Base-by-base conservation (phyloP, 1,284 basidiomycete genomes). In the Trichosporon faecale region DNA sequence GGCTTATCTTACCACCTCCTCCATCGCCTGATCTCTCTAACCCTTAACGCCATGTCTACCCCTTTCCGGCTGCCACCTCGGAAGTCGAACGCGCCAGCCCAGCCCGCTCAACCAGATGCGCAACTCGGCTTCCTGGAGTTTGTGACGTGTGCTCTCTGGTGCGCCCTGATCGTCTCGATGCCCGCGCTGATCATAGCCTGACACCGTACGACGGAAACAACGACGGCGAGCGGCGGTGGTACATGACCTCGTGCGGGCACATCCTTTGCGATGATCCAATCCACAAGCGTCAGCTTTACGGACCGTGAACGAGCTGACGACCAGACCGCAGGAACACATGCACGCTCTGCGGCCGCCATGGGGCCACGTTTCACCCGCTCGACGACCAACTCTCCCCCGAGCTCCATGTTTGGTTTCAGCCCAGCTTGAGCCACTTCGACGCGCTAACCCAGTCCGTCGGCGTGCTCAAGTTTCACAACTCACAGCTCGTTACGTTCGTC, bases 221-320 rank as follows among this genome's bases (percentile, higher is more conserved):
- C 23, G 27, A 21, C 1, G 55, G 46, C 29, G 70, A 73, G 52
- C 72, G 74, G 49, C 61, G 68, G 5, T 80, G 80, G 71, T 80
- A 75, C 76, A 76, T 82, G 71, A 79, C 80, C 9, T 74, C 74
- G 3, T 83, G 81, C 70, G 78, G 78, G 1, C 81, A 83, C 68
- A 71, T 82, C 33, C 70, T 81, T 0, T 83, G 81, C 66, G 69
- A 71, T 44, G 72, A 69, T 25, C 44, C 55, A 2, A 66, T 66
- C 27, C 80, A 81, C 61, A 31, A 74, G 2, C 76, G 79, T 78
- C 49, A 64, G 77, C 72, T 27, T 4, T 11, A 23, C 1, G 14
- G 33, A 21, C 64, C 49, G 23, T 27, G n/a, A 2, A 1, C 5
- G 37, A 18, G 35, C 57, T 64, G n/a, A 68, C 12, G 16, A 25